phyloP scores from a whole-genome alignment of 2,329 filamentous ascomycete species.

The Leptographium radiaticola region DNA sequence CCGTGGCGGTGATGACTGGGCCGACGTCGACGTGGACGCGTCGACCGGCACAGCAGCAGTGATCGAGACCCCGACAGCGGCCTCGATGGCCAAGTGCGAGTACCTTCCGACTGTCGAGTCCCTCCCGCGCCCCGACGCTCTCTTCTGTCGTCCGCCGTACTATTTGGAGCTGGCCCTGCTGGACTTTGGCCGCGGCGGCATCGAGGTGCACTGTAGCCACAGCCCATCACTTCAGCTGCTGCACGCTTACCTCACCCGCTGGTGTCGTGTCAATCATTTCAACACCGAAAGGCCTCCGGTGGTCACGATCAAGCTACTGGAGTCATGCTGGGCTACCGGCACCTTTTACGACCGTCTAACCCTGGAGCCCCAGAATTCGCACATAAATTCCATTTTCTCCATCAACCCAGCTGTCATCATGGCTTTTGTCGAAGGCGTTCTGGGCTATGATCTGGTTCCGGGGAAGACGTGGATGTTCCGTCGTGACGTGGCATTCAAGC shows the following conservation, averaged over 20 bases:
- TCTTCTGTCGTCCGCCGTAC: constrained; percentile 34
- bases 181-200: constrained; percentile 15
- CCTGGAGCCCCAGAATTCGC: constrained; percentile 20
- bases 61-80: neutral
- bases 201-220: constrained; percentile 35
- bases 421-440: constrained; percentile 30
- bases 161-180: constrained; percentile 30
- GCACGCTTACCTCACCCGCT: constrained; percentile 31
- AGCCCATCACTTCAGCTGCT: constrained; percentile 30
- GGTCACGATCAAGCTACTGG: constrained; percentile 27
- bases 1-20: constrained; percentile 27
- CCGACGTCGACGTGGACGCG: constrained; percentile 24
- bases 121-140: constrained; percentile 32
- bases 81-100: constrained; percentile 9
- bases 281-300: constrained; percentile 24
- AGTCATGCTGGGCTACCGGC: constrained; percentile 31
- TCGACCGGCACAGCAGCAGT: neutral
- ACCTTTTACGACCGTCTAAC: constrained; percentile 29
- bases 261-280: constrained; percentile 30
- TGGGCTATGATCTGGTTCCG: constrained; percentile 28
- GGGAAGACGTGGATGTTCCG: neutral
- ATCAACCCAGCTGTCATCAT: constrained; percentile 31
- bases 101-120: constrained; percentile 27
- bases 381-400: constrained; percentile 18
- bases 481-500: constrained; percentile 6